Base-by-base conservation (phyloP, 2,329 filamentous ascomycete genomes). In the Daldinia eschscholtzii region DNA sequence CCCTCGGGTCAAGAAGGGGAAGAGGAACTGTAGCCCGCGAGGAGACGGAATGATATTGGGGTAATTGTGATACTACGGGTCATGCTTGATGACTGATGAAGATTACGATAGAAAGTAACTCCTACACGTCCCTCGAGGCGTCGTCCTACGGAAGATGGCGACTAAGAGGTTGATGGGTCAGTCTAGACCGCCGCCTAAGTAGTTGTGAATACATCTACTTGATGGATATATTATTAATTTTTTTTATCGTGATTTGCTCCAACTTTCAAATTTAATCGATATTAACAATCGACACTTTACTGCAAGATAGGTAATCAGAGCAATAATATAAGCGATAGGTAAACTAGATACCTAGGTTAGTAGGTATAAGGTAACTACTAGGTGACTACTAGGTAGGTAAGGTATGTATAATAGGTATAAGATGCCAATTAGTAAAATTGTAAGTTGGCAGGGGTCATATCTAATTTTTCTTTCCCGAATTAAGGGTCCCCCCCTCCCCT, bases 141-240 rank as follows among this genome's bases (percentile, higher is more conserved):
- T 61, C 71, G 41, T 46, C 10, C 68, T 41, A 37, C 28, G 61
- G 37, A 61, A 35, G 42, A 55, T 61, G 50, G 52, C 60, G 39
- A 46, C 64, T 61, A 42, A 72, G 73, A 74, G 74, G 74, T 76
- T 70, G 73, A 76, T 74, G 74, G 73, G 61, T 74, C 72, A 74
- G 72, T 74, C 59, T 30, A 12, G n/a, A 46, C 23, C 56, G 13
- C 64, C 35, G n/a, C 6, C 20, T 28, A n/a, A 55, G 37, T n/a
- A 33, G 23, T 33, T 7, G 28, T n/a, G 23, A 58, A 58, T 53
- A 60, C 9, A 62, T 44, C 41, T 28, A 52, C 56, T 62, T 58
- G 42, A 66, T 9, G 4, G 39, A 59, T n/a, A 57, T 2, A n/a
- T 9, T n/a, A 7, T 37, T 70, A 59, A 20, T 64, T 53, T 20